phyloP scores from a whole-genome alignment of 2,329 filamentous ascomycete genomes.

The Emergomyces africanus region DNA sequence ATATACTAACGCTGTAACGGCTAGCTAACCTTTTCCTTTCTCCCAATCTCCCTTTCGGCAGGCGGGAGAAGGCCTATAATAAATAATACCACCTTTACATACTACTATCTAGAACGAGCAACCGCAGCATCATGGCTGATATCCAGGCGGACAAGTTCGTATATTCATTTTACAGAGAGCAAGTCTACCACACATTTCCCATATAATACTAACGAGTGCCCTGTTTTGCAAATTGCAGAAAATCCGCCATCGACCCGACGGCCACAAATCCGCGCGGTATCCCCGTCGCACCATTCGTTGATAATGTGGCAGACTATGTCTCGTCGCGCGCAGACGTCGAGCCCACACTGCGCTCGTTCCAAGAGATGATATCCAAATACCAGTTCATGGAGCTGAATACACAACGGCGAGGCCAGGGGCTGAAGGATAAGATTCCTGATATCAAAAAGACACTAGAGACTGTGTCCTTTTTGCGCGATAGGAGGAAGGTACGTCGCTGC shows the following conservation, averaged over 20 bases:
- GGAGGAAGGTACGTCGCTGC: conserved; percentile 47
- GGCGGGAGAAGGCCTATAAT: neutral
- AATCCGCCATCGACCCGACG: conserved; percentile 8
- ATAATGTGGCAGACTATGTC: conserved; percentile 36
- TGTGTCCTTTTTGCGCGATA: conserved; percentile 69
- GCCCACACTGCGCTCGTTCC: conserved; percentile 33
- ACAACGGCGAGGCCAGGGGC: conserved; percentile 63
- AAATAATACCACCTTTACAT: no score
- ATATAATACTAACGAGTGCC: conserved; percentile 6
- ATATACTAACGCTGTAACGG: neutral
- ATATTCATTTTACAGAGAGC: neutral
- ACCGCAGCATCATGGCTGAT: conserved; percentile 2
- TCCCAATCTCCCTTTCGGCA: neutral
- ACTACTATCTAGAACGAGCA: no score
- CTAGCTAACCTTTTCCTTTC: neutral
- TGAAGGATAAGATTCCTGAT: conserved; percentile 93
- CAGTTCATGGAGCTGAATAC: conserved; percentile 98
- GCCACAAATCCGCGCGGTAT: conserved; percentile 35
- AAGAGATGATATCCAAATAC: conserved; percentile 65
- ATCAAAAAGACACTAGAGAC: conserved; percentile 93
- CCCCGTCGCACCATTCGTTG: conserved; percentile 34
- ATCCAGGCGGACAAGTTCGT: conserved; percentile 7
- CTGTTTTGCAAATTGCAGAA: conserved; percentile 15
- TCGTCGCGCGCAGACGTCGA: conserved; percentile 34
- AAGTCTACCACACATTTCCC: neutral